phyloP scores from a whole-genome alignment of 768 basidiomycete species.

The Boletus sp. region DNA sequence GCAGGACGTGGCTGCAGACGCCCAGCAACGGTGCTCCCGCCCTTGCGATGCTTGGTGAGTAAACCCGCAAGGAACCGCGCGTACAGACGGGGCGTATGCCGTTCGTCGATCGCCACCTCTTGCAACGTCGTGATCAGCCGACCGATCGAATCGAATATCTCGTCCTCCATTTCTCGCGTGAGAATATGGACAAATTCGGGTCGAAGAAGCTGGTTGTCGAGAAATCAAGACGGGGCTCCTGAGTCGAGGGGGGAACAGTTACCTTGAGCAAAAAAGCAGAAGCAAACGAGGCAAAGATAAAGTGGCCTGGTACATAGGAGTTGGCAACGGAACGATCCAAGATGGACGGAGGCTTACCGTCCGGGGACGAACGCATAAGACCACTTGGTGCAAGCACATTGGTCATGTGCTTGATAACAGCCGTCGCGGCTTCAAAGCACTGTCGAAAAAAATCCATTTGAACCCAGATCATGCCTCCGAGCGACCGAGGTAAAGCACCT shows the following conservation, averaged over 20 bases:
- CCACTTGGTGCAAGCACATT: conserved; percentile 65
- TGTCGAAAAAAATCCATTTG: not conserved
- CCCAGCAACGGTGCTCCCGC: conserved; percentile 53
- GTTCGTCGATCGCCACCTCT: conserved; percentile 76
- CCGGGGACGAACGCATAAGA: conserved; percentile 75
- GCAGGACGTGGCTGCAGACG: conserved; percentile 52
- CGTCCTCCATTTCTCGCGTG: conserved; percentile 54
- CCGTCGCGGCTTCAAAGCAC: conserved; percentile 71
- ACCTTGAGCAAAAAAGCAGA: conserved; percentile 83
- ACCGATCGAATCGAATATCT: conserved; percentile 70
- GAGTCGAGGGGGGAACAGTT: conserved; percentile 12
- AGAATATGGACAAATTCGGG: conserved; percentile 69
- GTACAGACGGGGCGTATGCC: conserved; percentile 77
- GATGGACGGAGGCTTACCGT: conserved; percentile 45
- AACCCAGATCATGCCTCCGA: not conserved
- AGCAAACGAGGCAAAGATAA: conserved; percentile 77
- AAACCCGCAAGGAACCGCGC: conserved; percentile 77
- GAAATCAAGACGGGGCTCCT: too few species aligned
- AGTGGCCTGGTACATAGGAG: conserved; percentile 48
- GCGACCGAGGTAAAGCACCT: conserved; percentile 37
- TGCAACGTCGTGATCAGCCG: conserved; percentile 69
- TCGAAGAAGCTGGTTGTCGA: too few species aligned
- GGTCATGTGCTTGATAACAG: conserved; percentile 62
- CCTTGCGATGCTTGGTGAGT: conserved; percentile 64
- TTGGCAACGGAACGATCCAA: not conserved